Evolutionary conservation across 2,329 filamentous ascomycete genomes (phyloP).

Genomic region (Botryotinia convoluta): DNA sequence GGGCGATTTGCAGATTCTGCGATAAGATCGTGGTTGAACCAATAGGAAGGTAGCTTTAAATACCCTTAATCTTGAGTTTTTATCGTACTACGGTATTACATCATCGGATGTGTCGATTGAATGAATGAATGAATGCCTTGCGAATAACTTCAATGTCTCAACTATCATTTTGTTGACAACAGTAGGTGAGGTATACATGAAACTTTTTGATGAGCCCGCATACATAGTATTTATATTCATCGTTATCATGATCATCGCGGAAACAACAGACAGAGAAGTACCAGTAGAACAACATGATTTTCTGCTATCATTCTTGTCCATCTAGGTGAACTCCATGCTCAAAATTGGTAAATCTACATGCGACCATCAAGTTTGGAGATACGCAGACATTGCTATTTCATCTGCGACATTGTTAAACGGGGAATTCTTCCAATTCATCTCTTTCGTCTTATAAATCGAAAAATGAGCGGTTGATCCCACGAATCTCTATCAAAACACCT

Average conservation of each 20-base stretch:
- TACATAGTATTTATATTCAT: background rate
- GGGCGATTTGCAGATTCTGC: slow-evolving; percentile 11
- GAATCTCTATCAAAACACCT: too few species aligned
- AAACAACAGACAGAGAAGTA: background rate
- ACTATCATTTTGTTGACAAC: background rate
- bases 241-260: background rate
- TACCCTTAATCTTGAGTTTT: background rate
- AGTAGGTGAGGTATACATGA: background rate
- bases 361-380: background rate
- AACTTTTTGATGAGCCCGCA: background rate
- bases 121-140: background rate
- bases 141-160: background rate
- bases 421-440: too few species aligned
- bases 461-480: too few species aligned
- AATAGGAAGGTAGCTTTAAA: background rate
- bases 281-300: too few species aligned
- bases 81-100: background rate
- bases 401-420: background rate
- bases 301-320: background rate
- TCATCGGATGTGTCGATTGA: background rate
- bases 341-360: background rate
- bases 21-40: background rate
- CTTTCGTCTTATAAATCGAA: too few species aligned
- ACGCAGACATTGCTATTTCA: background rate
- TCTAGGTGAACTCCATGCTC: background rate